Conservation (phyloP, 352 stramenopile species). For the Globisporangium splendens region DNA sequence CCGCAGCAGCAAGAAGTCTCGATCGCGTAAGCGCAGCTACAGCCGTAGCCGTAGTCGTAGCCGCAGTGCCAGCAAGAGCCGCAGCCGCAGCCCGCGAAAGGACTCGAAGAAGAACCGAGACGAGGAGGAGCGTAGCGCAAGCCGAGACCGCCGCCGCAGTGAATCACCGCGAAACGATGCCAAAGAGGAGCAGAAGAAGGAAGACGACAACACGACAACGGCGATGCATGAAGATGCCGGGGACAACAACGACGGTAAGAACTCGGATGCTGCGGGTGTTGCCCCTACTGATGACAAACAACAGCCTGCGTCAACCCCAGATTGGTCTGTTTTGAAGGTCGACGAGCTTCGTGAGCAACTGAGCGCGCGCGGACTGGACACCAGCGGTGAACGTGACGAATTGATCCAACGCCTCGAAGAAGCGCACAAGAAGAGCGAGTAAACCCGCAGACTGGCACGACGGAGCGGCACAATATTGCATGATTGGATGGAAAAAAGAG, state of each 20-base stretch:
- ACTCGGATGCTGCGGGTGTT: slow-evolving; percentile 14
- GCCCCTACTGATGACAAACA: slow-evolving; percentile 11
- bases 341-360: slow-evolving; percentile 21
- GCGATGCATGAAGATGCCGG: not conserved
- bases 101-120: slow-evolving; percentile 14
- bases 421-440: not conserved
- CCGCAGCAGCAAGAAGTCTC: slow-evolving; percentile 11
- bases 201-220: slow-evolving; percentile 8
- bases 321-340: slow-evolving; percentile 22
- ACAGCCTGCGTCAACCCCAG: slow-evolving; percentile 12
- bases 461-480: not conserved
- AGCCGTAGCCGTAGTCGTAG: slow-evolving; percentile 31
- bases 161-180: slow-evolving; percentile 2
- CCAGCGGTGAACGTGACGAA: slow-evolving; percentile 15
- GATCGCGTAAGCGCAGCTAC: slow-evolving; percentile 26
- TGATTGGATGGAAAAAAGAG: slow-evolving; percentile 1
- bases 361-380: slow-evolving; percentile 14
- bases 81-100: slow-evolving; percentile 20
- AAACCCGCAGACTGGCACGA: not conserved
- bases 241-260: slow-evolving; percentile 20
- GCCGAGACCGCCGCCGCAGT: slow-evolving; percentile 1
- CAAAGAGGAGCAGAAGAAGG: slow-evolving; percentile 13
- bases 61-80: slow-evolving; percentile 16
- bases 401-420: slow-evolving; percentile 11
- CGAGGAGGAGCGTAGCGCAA: slow-evolving; percentile 19